Evolutionary conservation across 495 filamentous ascomycete species (phyloP).

Genomic region (Penicillium salamii): DNA sequence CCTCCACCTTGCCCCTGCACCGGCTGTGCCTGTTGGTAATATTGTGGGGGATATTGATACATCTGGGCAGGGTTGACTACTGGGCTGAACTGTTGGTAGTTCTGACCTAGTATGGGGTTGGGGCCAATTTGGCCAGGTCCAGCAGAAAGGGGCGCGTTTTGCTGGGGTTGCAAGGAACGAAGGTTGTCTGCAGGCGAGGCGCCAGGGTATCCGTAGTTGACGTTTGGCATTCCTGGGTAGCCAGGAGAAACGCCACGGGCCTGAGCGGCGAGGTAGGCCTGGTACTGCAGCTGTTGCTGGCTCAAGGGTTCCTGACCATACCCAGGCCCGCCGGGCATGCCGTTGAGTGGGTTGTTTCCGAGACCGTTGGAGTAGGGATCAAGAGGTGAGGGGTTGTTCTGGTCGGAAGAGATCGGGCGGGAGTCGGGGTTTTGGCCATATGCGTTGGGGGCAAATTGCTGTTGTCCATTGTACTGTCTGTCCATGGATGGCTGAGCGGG

Average conservation of each 20-base stretch:
- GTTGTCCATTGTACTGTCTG: constrained; percentile 43
- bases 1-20: constrained; percentile 46
- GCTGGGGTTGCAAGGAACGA: constrained; percentile 37
- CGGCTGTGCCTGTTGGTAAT: constrained; percentile 44
- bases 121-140: constrained; percentile 38
- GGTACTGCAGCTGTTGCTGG: constrained; percentile 49
- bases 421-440: constrained; percentile 37
- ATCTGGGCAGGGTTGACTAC: constrained; percentile 46
- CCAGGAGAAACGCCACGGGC: constrained; percentile 43
- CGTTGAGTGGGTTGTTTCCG: constrained; percentile 23
- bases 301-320: constrained; percentile 41
- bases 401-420: constrained; percentile 41
- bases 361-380: constrained; percentile 44
- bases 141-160: constrained; percentile 32
- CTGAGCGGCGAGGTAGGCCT: constrained; percentile 41
- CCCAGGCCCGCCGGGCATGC: constrained; percentile 24
- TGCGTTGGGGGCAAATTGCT: constrained; percentile 35
- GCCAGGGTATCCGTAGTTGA: constrained; percentile 40
- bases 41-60: constrained; percentile 54
- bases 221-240: constrained; percentile 37
- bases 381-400: constrained; percentile 33
- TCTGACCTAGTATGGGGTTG: constrained; percentile 42
- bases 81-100: constrained; percentile 49
- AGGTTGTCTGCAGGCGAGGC: constrained; percentile 42
- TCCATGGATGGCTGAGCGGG: constrained; percentile 42